phyloP scores from a whole-genome alignment of 1,284 basidiomycete genomes.

The Austropuccinia psidii region DNA sequence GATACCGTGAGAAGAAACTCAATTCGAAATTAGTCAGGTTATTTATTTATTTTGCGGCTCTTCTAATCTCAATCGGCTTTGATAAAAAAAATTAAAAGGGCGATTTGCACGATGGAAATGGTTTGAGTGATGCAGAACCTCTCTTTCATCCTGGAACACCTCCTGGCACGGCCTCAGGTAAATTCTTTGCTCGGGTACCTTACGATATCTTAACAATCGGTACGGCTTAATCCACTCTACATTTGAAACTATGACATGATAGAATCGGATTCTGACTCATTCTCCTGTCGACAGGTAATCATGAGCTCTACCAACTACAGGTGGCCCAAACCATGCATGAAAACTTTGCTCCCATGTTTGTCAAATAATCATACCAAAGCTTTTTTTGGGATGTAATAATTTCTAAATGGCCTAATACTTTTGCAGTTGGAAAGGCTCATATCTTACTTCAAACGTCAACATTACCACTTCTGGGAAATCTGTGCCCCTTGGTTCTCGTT shows the following conservation, averaged over 20 bases:
- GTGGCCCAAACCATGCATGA: conserved; percentile 39
- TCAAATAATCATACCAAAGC: conserved; percentile 38
- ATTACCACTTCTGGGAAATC: conserved; percentile 61
- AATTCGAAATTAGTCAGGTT: background rate
- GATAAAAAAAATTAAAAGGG: conserved; percentile 36
- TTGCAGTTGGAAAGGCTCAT: conserved; percentile 59
- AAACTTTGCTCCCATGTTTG: conserved; percentile 38
- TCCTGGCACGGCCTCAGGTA: conserved; percentile 48
- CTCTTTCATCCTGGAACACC: conserved; percentile 28
- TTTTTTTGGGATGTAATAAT: too few species aligned
- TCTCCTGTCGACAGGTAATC: conserved; percentile 42
- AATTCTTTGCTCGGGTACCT: conserved; percentile 64
- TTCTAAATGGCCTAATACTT: too few species aligned
- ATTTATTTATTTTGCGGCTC: background rate
- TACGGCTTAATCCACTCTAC: conserved; percentile 55
- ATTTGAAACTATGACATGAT: background rate
- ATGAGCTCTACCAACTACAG: conserved; percentile 42
- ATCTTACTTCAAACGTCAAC: conserved; percentile 74
- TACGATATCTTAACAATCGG: conserved; percentile 80
- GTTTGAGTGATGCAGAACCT: conserved; percentile 43
- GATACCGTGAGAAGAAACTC: conserved; percentile 41
- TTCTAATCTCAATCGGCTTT: background rate
- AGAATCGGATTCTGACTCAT: background rate
- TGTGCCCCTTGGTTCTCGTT: conserved; percentile 50
- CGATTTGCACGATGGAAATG: conserved; percentile 45